Evolutionary conservation across 1,284 basidiomycete genomes (phyloP).

Genomic region (Ustilago nuda): DNA sequence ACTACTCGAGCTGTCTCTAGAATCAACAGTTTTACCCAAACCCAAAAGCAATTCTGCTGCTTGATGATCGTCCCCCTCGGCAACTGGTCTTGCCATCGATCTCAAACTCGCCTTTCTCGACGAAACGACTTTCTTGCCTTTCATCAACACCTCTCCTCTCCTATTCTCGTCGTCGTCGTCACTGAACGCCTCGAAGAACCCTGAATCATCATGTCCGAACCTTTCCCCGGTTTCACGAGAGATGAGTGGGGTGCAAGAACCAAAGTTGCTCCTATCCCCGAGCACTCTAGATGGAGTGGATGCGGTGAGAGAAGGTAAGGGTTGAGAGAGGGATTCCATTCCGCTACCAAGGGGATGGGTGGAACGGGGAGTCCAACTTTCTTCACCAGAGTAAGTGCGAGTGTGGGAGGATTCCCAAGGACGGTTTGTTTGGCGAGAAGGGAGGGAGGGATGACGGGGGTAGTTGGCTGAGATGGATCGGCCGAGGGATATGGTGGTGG

Average conservation of each 20-base stretch:
- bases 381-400: constrained; percentile 17
- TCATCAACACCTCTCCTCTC: constrained; percentile 1
- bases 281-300: constrained; percentile 41
- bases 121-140: constrained; percentile 6
- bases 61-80: constrained; percentile 43
- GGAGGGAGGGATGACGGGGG: constrained; percentile 16
- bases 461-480: constrained; percentile 44
- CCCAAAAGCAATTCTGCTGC: constrained; percentile 59
- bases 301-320: constrained; percentile 17
- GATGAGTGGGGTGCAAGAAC: constrained; percentile 1
- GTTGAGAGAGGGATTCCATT: constrained; percentile 24
- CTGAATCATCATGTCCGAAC: constrained; percentile 54
- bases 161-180: constrained; percentile 27
- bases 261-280: constrained; percentile 35
- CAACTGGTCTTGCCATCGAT: constrained; percentile 12
- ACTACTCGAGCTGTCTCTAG: constrained; percentile 23
- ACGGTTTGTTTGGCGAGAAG: constrained; percentile 4
- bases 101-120: constrained; percentile 33
- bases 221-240: neutral
- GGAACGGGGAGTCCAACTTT: constrained; percentile 19
- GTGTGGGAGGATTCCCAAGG: constrained; percentile 23
- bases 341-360: neutral
- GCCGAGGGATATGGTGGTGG: constrained; percentile 19
- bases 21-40: constrained; percentile 39
- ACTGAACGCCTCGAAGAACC: constrained; percentile 52